Conservation (phyloP, 2,329 filamentous ascomycete genomes). For the Corinectria fuckeliana region DNA sequence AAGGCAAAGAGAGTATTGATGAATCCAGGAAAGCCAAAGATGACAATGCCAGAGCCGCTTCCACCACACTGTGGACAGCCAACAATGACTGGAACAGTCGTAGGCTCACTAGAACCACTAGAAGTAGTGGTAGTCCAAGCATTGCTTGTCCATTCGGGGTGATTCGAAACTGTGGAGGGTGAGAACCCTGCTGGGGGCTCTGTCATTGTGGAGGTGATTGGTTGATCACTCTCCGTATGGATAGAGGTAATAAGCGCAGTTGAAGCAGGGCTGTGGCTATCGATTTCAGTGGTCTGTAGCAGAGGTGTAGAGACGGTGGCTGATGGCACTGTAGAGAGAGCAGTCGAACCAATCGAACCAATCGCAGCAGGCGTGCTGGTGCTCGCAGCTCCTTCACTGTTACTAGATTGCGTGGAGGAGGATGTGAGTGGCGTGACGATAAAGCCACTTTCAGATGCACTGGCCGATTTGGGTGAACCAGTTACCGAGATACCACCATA, state of each 20-base stretch:
- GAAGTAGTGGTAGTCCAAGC: conserved; percentile 29
- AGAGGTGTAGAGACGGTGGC: background rate
- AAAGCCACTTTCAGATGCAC: too few species aligned
- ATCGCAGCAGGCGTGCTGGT: background rate
- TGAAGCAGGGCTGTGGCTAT: background rate
- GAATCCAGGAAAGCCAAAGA: conserved; percentile 16
- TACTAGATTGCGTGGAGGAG: too few species aligned
- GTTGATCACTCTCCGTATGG: background rate
- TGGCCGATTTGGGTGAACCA: too few species aligned
- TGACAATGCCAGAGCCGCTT: conserved; percentile 15
- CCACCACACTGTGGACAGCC: conserved; percentile 17
- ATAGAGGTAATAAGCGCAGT: background rate
- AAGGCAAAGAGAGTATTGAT: conserved; percentile 7
- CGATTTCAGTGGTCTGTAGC: background rate
- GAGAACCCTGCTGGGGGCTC: background rate
- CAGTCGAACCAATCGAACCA: too few species aligned
- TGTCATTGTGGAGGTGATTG: conserved; percentile 8
- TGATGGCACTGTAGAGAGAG: background rate
- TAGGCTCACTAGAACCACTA: conserved; percentile 11
- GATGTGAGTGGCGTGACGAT: too few species aligned
- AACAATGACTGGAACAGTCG: conserved; percentile 23
- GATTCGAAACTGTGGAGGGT: conserved; percentile 2
- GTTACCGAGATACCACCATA: too few species aligned
- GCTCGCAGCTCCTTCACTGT: background rate
- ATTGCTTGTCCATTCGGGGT: conserved; percentile 25